Evolutionary conservation across 208 protist species (phyloP), one percentile per base, ranked within the genome.

Genomic region (Trypanosoma avium): DNA sequence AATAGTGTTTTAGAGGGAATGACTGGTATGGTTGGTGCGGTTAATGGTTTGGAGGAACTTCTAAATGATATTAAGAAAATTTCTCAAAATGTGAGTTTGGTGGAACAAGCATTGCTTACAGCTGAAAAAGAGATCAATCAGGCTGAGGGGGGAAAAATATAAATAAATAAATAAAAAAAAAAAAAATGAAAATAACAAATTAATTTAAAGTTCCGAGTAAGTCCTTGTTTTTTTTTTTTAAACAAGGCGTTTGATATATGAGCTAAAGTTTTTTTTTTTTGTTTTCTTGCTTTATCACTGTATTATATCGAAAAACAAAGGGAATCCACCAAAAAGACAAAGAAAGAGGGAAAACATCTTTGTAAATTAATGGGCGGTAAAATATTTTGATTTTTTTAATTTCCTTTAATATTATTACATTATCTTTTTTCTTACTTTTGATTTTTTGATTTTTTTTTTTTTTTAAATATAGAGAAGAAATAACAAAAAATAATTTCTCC

Each of bases 1-100:
- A 56, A 50, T 38, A 27, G 35, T 6, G 24, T 48, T 22, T 10
- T 58, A 27, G 29, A 56, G 4, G 61, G 49, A 0, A 58, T 67
- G 50, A 33, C 21, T 19, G 38, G 38, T 6, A 58, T 57, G 49
- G 12, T 29, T n/a, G 22, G 27, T 13, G 49, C 50, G 5, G 35
- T 58, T 29, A 30, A 24, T 26, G 61, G 49, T 9, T 35, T 67
- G 38, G 61, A 67, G 49, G 10, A 47, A 0, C 49, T 67, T 38
- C 38, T 67, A 21, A n/a, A 19, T 1, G 61, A 67, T 22, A 36
- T 57, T 30, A 30, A 50, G 50, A 67, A 49, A 32, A 38, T 58
- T 32, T 19, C 61, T 13, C 47, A 58, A 45, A 50, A 67, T 40
- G 35, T 58, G 35, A 49, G 36, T 9, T 29, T 48, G 12, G 61